phyloP scores from a whole-genome alignment of 768 basidiomycete genomes.

The Suillus variegatus region DNA sequence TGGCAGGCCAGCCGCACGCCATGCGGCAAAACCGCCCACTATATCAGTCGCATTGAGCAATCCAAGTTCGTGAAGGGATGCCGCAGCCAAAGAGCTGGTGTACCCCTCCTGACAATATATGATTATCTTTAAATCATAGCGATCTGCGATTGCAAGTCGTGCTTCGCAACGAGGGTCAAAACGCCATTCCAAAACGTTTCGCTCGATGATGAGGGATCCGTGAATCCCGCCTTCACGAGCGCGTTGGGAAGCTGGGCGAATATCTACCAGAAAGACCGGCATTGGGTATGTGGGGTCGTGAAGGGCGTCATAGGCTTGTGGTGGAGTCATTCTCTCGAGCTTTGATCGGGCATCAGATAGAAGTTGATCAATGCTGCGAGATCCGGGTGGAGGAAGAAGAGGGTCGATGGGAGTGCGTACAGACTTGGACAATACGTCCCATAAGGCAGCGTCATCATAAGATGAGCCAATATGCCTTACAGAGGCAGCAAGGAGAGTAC shows the following conservation, averaged over 20 bases:
- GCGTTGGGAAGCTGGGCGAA: constrained; percentile 66
- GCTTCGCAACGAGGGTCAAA: constrained; percentile 69
- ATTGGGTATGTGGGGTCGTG: constrained; percentile 50
- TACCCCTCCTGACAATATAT: constrained; percentile 76
- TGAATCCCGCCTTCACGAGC: constrained; percentile 57
- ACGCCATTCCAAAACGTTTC: constrained; percentile 79
- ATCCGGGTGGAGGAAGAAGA: constrained; percentile 62
- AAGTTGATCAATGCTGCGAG: constrained; percentile 57
- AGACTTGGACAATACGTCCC: constrained; percentile 71
- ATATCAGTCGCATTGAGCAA: constrained; percentile 77
- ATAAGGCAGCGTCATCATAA: constrained; percentile 67
- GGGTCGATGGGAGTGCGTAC: constrained; percentile 62
- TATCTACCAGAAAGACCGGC: constrained; percentile 77
- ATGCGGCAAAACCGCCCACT: constrained; percentile 71
- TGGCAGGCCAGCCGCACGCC: constrained; percentile 71
- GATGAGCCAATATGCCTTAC: constrained; percentile 57
- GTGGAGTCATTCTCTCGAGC: constrained; percentile 62
- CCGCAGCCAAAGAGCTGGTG: constrained; percentile 72
- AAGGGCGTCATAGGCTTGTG: constrained; percentile 62
- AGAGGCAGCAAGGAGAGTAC: constrained; percentile 40
- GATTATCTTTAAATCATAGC: constrained; percentile 75
- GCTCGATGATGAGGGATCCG: constrained; percentile 72
- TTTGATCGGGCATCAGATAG: constrained; percentile 60
- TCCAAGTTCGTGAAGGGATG: constrained; percentile 67
- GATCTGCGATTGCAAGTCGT: constrained; percentile 65